Conservation (phyloP, 1,284 basidiomycete genomes). For the Melanopsichium pennsylvanicum region DNA sequence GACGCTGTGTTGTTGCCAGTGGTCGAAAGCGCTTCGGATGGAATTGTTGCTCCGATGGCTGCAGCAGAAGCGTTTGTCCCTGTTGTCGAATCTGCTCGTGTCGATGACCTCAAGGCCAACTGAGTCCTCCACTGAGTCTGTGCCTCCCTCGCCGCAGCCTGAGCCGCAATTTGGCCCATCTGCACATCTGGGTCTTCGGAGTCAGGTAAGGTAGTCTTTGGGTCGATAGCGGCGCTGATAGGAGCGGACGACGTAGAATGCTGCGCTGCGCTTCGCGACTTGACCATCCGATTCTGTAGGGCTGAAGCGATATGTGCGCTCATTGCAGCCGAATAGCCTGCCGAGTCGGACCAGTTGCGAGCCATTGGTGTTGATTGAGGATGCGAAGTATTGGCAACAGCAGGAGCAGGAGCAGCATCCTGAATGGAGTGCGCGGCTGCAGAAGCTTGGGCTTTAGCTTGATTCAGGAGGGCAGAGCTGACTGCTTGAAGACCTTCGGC, state of each 20-base stretch:
- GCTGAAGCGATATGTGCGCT: slow-evolving; percentile 44
- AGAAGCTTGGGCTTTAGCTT: slow-evolving; percentile 45
- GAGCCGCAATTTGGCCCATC: slow-evolving; percentile 46
- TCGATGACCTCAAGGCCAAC: slow-evolving; percentile 29
- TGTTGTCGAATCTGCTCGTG: slow-evolving; percentile 4
- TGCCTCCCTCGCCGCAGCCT: slow-evolving; percentile 47
- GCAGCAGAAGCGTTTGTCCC: background rate
- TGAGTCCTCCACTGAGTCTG: slow-evolving; percentile 49
- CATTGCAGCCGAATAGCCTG: slow-evolving; percentile 51
- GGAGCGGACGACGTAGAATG: background rate
- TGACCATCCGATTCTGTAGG: slow-evolving; percentile 19
- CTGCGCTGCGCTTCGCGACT: background rate
- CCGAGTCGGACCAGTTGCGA: slow-evolving; percentile 35
- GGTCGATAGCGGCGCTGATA: slow-evolving; percentile 21
- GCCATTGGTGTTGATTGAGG: slow-evolving; percentile 27
- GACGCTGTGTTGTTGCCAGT: background rate
- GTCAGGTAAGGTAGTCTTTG: slow-evolving; percentile 2
- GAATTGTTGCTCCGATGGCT: background rate
- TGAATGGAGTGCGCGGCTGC: slow-evolving; percentile 11
- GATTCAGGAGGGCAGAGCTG: slow-evolving; percentile 46
- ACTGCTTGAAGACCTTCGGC: slow-evolving; percentile 49
- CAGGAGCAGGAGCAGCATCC: background rate
- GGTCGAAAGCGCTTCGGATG: background rate
- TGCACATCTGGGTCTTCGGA: slow-evolving; percentile 22
- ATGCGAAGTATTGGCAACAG: background rate